Conservation (phyloP, 202 grass and related monocot species). For the Alloteropsis angusta region DNA sequence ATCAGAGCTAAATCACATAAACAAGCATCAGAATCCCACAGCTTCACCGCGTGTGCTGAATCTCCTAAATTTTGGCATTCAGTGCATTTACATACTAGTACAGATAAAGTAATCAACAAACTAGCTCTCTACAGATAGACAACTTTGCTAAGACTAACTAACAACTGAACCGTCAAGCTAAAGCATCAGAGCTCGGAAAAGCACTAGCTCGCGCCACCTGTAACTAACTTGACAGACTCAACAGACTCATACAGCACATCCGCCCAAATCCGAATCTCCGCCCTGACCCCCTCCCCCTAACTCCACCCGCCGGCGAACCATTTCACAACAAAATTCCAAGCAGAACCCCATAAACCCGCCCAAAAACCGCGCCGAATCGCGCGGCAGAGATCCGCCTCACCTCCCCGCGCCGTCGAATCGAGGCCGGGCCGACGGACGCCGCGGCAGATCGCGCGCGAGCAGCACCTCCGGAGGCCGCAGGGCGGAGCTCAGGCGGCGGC, state of each 20-base stretch:
- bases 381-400: conserved; percentile 24
- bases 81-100: background rate
- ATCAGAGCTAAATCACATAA: background rate
- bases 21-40: background rate
- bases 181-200: background rate
- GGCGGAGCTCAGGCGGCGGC: background rate
- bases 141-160: background rate
- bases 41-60: background rate
- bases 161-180: no score
- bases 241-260: background rate
- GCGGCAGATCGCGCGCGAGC: conserved; percentile 11
- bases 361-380: background rate
- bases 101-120: background rate
- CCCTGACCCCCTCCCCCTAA: background rate
- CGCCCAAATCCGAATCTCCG: conserved; percentile 37
- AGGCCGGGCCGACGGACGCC: conserved; percentile 14
- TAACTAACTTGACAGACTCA: background rate
- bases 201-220: background rate
- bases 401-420: conserved; percentile 23
- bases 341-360: conserved; percentile 24
- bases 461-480: background rate
- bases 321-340: conserved; percentile 13
- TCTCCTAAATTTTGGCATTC: background rate
- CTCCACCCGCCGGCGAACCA: conserved; percentile 5
- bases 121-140: background rate